phyloP scores from a whole-genome alignment of 1,284 basidiomycete species.

The Ganoderma sinense region DNA sequence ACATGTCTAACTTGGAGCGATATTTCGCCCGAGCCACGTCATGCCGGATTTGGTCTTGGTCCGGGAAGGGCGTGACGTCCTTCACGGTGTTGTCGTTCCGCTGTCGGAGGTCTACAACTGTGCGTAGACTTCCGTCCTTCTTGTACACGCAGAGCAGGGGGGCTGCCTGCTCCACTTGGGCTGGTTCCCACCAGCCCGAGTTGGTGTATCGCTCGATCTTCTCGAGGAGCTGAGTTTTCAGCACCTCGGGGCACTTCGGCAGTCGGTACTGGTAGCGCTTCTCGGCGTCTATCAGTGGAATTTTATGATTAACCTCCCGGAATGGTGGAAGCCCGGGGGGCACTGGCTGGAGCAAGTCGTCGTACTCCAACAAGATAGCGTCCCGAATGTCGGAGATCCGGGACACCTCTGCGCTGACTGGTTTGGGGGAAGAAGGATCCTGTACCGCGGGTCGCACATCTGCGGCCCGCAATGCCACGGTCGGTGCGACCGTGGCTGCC shows the following conservation, averaged over 20 bases:
- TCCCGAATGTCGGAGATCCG: slow-evolving; percentile 14
- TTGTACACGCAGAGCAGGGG: slow-evolving; percentile 36
- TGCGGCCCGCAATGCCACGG: too few species aligned
- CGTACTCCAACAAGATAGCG: neutral
- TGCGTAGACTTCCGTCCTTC: slow-evolving; percentile 32
- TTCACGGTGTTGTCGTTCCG: slow-evolving; percentile 41
- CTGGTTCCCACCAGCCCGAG: slow-evolving; percentile 36
- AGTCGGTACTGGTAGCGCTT: slow-evolving; percentile 1
- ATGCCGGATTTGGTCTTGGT: slow-evolving; percentile 40
- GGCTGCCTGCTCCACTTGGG: slow-evolving; percentile 21
- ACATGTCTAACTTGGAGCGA: slow-evolving; percentile 41
- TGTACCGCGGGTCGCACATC: too few species aligned
- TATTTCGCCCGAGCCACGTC: slow-evolving; percentile 33
- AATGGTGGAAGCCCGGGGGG: slow-evolving; percentile 2
- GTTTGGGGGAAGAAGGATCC: too few species aligned
- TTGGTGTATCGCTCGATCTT: slow-evolving; percentile 35
- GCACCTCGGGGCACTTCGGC: neutral
- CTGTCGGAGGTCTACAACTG: slow-evolving; percentile 32
- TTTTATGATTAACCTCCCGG: slow-evolving; percentile 9
- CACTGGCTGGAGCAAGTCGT: slow-evolving; percentile 12
- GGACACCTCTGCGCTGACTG: too few species aligned
- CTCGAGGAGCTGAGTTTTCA: slow-evolving; percentile 18
- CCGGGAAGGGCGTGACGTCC: slow-evolving; percentile 41
- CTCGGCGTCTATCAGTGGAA: neutral
- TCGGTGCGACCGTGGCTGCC: too few species aligned